Conservation (phyloP, 192 early-diverging fungal genomes). For the Coemansia sp. region DNA sequence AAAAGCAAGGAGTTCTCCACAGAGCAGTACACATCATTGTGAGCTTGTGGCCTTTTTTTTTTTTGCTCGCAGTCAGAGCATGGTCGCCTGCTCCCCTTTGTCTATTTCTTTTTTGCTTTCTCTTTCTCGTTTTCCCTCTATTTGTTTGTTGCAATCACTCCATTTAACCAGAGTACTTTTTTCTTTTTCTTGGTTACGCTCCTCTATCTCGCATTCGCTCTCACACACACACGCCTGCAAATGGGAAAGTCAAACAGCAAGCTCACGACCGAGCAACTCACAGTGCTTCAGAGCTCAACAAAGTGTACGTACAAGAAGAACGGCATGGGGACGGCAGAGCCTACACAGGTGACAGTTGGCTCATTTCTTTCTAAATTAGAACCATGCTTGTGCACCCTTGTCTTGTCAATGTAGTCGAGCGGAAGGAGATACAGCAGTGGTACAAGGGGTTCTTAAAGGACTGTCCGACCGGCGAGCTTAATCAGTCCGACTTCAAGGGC, state of each 20-base stretch:
- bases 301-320: constrained; percentile 67
- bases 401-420: constrained; percentile 62
- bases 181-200: neutral
- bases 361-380: constrained; percentile 1
- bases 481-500: constrained; percentile 83
- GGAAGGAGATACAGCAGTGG: constrained; percentile 95
- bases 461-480: constrained; percentile 82
- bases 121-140: neutral
- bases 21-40: neutral
- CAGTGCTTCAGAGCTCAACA: constrained; percentile 77
- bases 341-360: neutral
- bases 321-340: neutral
- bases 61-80: neutral
- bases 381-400: neutral
- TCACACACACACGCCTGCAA: neutral
- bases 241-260: constrained; percentile 91
- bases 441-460: constrained; percentile 95
- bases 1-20: neutral
- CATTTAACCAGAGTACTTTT: neutral
- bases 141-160: neutral
- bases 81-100: neutral
- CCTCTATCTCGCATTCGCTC: neutral
- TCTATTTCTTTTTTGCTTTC: neutral
- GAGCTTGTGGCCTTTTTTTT: neutral
- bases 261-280: constrained; percentile 72